A percentile compares a stretch with the other conserved stretches of the same genome.
These are phyloP conservation scores for Tagetes patula DNA, from an alignment of 129 eudicot genomes.

Conservation along the genomic window DNA sequence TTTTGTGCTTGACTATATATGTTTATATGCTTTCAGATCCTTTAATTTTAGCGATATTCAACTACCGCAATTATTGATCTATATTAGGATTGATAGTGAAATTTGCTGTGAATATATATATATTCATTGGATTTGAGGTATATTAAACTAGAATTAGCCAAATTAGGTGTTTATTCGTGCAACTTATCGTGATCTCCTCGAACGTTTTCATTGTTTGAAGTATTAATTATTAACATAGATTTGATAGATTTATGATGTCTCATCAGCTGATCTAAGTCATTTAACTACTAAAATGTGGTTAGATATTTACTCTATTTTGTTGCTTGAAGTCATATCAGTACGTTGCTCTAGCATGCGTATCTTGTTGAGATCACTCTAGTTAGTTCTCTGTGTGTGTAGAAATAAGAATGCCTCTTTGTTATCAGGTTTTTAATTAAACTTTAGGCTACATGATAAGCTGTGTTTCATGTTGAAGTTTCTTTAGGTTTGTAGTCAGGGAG, in stretches of 20 bases:
- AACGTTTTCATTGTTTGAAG: background rate
- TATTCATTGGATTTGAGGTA: slow-evolving; percentile 10
- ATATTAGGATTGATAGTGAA: slow-evolving; percentile 12
- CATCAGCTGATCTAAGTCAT: background rate
- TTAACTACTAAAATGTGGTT: background rate
- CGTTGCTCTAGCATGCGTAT: background rate
- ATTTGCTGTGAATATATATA: background rate
- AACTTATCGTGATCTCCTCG: background rate
- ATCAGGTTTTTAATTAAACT: background rate
- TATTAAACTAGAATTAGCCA: slow-evolving; percentile 14
- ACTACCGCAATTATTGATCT: background rate
- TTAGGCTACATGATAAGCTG: background rate
- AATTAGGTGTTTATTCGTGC: slow-evolving; percentile 8
- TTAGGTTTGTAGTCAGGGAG: background rate
- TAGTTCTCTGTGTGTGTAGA: background rate
- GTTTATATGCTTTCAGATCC: slow-evolving; percentile 11
- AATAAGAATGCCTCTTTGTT: background rate
- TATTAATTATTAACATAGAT: background rate
- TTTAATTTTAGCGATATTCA: slow-evolving; percentile 7
- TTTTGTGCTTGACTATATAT: background rate
- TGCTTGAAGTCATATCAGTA: background rate
- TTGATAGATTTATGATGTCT: slow-evolving; percentile 6
- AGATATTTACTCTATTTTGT: background rate
- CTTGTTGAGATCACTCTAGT: background rate
- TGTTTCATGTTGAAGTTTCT: background rate